Base-by-base conservation (phyloP, 495 filamentous ascomycete species). In the Penicillium coffeae region DNA sequence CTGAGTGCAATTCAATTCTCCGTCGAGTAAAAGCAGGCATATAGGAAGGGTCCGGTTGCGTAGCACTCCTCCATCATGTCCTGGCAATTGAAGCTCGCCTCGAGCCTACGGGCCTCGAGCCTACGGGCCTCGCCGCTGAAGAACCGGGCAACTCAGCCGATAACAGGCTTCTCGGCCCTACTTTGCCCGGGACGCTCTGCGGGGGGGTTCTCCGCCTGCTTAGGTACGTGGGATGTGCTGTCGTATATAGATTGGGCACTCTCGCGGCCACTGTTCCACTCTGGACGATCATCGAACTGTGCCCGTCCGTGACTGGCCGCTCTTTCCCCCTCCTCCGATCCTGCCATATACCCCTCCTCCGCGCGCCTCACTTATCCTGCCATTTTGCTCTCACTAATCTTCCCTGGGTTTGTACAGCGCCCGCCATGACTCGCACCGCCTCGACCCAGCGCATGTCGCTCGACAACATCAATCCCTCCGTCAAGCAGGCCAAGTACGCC, bases 401-500 rank as follows among this genome's bases (percentile, higher is more conserved):
- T 32, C 45, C 37, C 45, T 39, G 34, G 55, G 49, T 57, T 30
- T 21, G 39, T 8, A 14, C 48, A 64, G 62, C 25, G 33, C 40
- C 62, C 48, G 57, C 50, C 45, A 70, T 69, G 60, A 60, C 66
- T 50, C 66, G 63, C 38, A 66, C 66, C 42, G 50, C 68, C 20
- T 37, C 72, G 71, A 53, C 75, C 76, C 58, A 61, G 50, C 80
- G 86, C 36, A 77, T 98, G 49, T 87, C 78, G 63, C 70, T 90
- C 52, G 75, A 87, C 69, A 96, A 95, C 73, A 95, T 97, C 76
- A 97, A 97, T 71, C 88, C 80, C 8, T 77, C 91, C 63, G 79
- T 96, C 51, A 78, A 78, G 62, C 78, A 79, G 32, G 93, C 93
- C 56, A 84, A 96, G 70, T 98, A 98, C 73, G 93, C 94, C 54